Evolutionary conservation across 306 rosid genomes (phyloP).

Genomic region (Cicer yamashitae): DNA sequence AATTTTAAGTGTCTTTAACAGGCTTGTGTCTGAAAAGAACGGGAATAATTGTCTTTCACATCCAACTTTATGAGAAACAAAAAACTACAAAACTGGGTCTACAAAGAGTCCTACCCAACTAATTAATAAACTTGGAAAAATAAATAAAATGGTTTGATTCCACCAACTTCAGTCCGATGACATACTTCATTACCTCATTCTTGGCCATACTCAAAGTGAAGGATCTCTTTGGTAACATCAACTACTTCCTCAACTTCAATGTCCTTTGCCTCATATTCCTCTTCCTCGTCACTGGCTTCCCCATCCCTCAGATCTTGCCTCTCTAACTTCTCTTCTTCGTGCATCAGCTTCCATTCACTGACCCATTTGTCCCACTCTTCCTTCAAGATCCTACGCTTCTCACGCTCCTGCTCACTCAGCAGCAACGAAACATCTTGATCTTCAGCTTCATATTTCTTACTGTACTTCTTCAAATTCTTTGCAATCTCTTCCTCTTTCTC

Average conservation of each 20-base stretch:
- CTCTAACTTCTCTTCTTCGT: conserved; percentile 56
- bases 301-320: conserved; percentile 80
- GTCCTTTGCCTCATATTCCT: conserved; percentile 91
- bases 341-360: conserved; percentile 70
- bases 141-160: conserved; percentile 3
- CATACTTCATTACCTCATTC: conserved; percentile 39
- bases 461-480: conserved; percentile 87
- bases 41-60: conserved; percentile 23
- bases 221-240: conserved; percentile 60
- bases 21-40: not conserved
- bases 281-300: conserved; percentile 93
- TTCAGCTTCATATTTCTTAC: conserved; percentile 90
- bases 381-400: conserved; percentile 71
- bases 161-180: not conserved
- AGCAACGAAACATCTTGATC: conserved; percentile 83
- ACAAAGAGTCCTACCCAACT: not conserved
- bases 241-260: conserved; percentile 79
- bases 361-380: conserved; percentile 94
- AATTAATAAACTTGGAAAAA: not conserved
- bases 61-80: not conserved
- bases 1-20: not conserved
- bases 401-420: conserved; percentile 88
- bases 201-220: conserved; percentile 55
- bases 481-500: conserved; percentile 95
- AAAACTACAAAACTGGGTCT: conserved; percentile 48